phyloP scores from a whole-genome alignment of 805 yeast species.

The Candida sakaeoensis region DNA sequence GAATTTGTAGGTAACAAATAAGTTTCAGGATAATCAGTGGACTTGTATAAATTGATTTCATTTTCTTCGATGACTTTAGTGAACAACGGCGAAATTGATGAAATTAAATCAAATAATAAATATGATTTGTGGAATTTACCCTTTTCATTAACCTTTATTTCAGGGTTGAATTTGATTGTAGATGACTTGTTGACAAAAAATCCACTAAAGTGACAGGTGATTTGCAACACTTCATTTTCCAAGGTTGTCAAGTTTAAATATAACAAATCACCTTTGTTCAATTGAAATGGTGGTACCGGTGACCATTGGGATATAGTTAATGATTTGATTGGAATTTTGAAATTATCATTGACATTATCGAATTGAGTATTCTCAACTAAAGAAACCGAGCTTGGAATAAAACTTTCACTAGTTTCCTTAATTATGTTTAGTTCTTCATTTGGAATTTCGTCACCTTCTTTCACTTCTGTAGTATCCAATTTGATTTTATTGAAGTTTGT shows the following conservation, averaged over 20 bases:
- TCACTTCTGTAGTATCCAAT: slow-evolving; percentile 28
- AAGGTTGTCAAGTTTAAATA: slow-evolving; percentile 73
- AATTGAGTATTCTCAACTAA: slow-evolving; percentile 25
- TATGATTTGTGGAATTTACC: slow-evolving; percentile 35
- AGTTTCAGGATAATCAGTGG: slow-evolving; percentile 47
- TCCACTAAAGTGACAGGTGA: slow-evolving; percentile 78
- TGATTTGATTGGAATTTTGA: slow-evolving; percentile 52
- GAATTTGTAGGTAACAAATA: slow-evolving; percentile 60
- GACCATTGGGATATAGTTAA: slow-evolving; percentile 73
- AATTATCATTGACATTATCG: slow-evolving; percentile 21
- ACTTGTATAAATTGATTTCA: slow-evolving; percentile 38
- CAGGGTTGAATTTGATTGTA: slow-evolving; percentile 65
- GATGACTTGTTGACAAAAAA: slow-evolving; percentile 74
- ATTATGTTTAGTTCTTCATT: slow-evolving; percentile 28
- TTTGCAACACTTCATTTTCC: slow-evolving; percentile 75
- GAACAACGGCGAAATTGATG: slow-evolving; percentile 64
- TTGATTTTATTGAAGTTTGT: slow-evolving; percentile 43
- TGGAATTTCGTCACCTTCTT: slow-evolving; percentile 17
- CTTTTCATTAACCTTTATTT: slow-evolving; percentile 40
- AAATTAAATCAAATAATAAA: slow-evolving; percentile 58
- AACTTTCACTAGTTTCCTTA: slow-evolving; percentile 12
- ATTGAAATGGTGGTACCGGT: slow-evolving; percentile 69
- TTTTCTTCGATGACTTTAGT: slow-evolving; percentile 49
- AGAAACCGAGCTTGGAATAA: slow-evolving; percentile 13
- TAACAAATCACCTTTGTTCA: slow-evolving; percentile 69